These are phyloP conservation scores for Phanerochaete carnosa DNA, from an alignment of 768 basidiomycete species.

Conservation along the genomic window DNA sequence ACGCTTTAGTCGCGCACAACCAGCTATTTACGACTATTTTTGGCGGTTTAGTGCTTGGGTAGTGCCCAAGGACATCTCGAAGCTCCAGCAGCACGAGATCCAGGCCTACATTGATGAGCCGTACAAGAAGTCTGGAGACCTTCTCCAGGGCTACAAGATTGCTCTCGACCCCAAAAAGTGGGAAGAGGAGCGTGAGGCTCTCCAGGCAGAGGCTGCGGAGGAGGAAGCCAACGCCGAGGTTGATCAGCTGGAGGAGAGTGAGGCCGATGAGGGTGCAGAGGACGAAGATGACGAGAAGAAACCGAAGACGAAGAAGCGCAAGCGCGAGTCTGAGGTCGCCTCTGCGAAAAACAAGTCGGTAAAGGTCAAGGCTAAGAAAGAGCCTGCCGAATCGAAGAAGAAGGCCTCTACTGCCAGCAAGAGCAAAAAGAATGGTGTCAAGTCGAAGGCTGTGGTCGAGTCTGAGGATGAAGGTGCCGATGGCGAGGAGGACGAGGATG, in stretches of 20 bases:
- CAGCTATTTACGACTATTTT: background rate
- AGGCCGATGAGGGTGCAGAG: constrained; percentile 47
- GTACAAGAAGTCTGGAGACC: constrained; percentile 71
- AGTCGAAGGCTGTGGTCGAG: constrained; percentile 62
- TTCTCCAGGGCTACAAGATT: constrained; percentile 73
- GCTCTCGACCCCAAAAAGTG: constrained; percentile 71
- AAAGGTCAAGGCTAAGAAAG: constrained; percentile 45
- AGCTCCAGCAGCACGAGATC: constrained; percentile 77
- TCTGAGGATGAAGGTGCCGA: constrained; percentile 51
- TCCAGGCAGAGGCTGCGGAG: constrained; percentile 32
- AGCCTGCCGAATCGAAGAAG: constrained; percentile 37
- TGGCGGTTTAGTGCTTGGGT: constrained; percentile 71
- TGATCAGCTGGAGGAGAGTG: constrained; percentile 60
- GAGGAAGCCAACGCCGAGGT: constrained; percentile 58
- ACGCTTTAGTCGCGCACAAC: constrained; percentile 11
- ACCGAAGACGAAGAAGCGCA: constrained; percentile 51
- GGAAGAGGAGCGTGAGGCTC: constrained; percentile 44
- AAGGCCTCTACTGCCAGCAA: constrained; percentile 31
- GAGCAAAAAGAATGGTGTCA: constrained; percentile 53
- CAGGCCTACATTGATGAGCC: constrained; percentile 77
- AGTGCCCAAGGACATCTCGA: constrained; percentile 75
- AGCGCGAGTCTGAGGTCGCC: constrained; percentile 56
- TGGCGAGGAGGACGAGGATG: constrained; percentile 29
- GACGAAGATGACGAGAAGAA: constrained; percentile 44
- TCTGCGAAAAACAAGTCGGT: constrained; percentile 34